Percentiles rank a stretch among this genome's conserved stretches.
phyloP scores from a whole-genome alignment of 441 rosid species.

The Adansonia rubrostipa region DNA sequence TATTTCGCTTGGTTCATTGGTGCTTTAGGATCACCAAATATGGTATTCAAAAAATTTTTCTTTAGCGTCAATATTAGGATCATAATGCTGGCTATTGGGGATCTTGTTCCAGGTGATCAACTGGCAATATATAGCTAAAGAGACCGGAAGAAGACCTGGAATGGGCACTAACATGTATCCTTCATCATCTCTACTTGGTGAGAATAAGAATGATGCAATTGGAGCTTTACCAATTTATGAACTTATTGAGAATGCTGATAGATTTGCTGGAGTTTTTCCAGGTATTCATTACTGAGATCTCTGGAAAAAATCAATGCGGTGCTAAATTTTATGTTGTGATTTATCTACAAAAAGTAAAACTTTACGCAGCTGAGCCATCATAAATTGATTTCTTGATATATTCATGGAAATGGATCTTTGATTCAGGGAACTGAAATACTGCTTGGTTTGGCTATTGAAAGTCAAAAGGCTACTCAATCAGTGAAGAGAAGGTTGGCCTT shows the following conservation, averaged over 20 bases:
- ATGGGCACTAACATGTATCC: slow-evolving; percentile 77
- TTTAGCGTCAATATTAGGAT: neutral
- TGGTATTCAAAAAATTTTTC: no score
- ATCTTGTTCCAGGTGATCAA: slow-evolving; percentile 56
- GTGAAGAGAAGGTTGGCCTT: slow-evolving; percentile 93
- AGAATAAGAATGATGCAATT: slow-evolving; percentile 41
- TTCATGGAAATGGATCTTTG: slow-evolving; percentile 21
- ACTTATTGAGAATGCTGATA: slow-evolving; percentile 59
- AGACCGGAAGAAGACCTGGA: slow-evolving; percentile 69
- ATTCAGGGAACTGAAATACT: slow-evolving; percentile 91
- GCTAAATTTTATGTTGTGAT: neutral
- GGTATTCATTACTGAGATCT: slow-evolving; percentile 24
- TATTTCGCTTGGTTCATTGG: no score
- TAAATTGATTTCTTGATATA: neutral
- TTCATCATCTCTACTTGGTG: slow-evolving; percentile 62
- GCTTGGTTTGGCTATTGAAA: slow-evolving; percentile 83
- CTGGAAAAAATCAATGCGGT: no score
- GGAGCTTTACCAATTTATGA: slow-evolving; percentile 51
- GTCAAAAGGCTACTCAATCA: slow-evolving; percentile 75
- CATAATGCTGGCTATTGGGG: neutral
- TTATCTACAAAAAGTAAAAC: neutral
- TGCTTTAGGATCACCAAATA: no score
- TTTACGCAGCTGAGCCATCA: neutral
- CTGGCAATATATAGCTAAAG: slow-evolving; percentile 61
- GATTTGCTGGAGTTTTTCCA: slow-evolving; percentile 66